Conservation (phyloP, 306 rosid genomes). For the Pyrus pyrifolia region DNA sequence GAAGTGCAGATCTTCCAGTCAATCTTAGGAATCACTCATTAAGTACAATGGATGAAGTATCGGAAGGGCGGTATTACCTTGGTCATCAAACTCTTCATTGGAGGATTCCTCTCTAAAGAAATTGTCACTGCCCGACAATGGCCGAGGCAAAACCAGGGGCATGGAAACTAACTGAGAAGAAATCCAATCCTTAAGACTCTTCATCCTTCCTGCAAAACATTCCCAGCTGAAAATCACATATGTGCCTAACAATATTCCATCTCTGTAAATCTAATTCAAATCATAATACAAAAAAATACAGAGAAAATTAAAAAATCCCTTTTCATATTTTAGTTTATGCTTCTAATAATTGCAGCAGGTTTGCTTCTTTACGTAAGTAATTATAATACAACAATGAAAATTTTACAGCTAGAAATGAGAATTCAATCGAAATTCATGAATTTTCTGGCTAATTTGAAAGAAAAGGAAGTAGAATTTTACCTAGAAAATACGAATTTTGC, state of each 20-base stretch:
- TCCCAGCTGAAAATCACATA: background rate
- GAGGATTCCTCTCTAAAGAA: slow-evolving; percentile 34
- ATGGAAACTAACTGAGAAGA: slow-evolving; percentile 72
- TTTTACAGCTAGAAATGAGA: background rate
- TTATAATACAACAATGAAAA: background rate
- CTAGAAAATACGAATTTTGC: background rate
- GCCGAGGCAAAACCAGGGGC: slow-evolving; percentile 57
- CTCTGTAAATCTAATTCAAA: background rate
- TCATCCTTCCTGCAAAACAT: slow-evolving; percentile 60
- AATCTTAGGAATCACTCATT: background rate
- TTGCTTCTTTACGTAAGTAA: background rate
- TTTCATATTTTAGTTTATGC: background rate
- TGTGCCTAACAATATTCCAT: background rate
- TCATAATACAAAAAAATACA: background rate
- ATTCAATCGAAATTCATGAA: background rate
- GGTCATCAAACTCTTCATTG: slow-evolving; percentile 41
- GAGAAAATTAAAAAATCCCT: background rate
- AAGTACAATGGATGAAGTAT: background rate
- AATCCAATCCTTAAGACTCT: slow-evolving; percentile 71
- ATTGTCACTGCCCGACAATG: slow-evolving; percentile 46
- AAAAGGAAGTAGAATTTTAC: background rate
- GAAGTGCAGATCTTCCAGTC: no score
- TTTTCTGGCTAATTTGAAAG: background rate
- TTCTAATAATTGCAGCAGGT: background rate
- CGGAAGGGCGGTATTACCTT: slow-evolving; percentile 40